These are phyloP conservation scores for Aquilaria malaccensis DNA, from an alignment of 345 rosid species.

Conservation along the genomic window DNA sequence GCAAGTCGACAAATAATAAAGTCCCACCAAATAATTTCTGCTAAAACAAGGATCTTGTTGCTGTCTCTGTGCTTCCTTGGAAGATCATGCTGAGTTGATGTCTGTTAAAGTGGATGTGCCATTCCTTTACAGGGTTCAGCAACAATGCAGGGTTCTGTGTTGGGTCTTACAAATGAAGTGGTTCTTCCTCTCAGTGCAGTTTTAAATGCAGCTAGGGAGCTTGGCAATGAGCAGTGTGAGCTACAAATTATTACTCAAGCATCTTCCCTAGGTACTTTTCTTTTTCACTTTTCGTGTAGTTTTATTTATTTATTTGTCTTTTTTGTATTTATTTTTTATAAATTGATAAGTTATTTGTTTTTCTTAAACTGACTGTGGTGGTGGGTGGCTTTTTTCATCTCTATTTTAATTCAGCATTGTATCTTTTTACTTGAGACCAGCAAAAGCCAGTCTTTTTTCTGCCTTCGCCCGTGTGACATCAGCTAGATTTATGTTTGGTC, in stretches of 20 bases:
- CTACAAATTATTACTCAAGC: slow-evolving; percentile 60
- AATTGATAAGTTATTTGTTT: neutral
- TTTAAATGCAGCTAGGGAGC: slow-evolving; percentile 26
- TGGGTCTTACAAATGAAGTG: slow-evolving; percentile 9
- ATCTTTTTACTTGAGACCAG: neutral
- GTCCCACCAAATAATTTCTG: too few relatives aligned
- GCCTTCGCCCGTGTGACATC: neutral
- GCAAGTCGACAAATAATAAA: too few relatives aligned
- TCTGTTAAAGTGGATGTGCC: too few relatives aligned
- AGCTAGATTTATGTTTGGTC: too few relatives aligned
- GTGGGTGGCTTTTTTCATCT: neutral
- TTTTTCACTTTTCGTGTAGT: slow-evolving; percentile 1
- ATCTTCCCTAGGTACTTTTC: slow-evolving; percentile 37
- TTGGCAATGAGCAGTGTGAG: slow-evolving; percentile 27
- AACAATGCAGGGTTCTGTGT: neutral
- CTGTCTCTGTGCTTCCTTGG: too few relatives aligned
- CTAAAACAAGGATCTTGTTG: too few relatives aligned
- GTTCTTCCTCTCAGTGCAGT: slow-evolving; percentile 30
- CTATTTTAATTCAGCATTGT: neutral
- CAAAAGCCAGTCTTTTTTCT: neutral
- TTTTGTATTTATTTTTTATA: neutral
- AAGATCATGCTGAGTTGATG: too few relatives aligned
- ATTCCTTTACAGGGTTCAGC: slow-evolving; percentile 5
- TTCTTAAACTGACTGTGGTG: neutral
- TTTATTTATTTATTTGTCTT: neutral